Evolutionary conservation across 2,329 filamentous ascomycete species (phyloP).

Genomic region (Colletotrichum sp.): DNA sequence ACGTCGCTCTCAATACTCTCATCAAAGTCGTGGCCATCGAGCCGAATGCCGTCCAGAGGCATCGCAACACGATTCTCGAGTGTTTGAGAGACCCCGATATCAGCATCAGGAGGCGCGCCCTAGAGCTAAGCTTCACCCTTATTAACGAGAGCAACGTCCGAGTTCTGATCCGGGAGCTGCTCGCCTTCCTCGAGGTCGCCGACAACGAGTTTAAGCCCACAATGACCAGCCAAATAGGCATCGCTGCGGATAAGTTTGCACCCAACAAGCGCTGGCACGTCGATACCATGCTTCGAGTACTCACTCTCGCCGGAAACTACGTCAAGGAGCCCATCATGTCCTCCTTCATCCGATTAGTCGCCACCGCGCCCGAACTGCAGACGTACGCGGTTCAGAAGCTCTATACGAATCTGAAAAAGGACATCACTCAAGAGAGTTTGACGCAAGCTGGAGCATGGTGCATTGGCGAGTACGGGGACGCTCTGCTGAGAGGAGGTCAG

Average conservation of each 20-base stretch:
- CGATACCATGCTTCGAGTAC: constrained; percentile 93
- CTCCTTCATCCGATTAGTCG: constrained; percentile 93
- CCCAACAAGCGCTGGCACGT: constrained; percentile 99
- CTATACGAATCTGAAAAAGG: constrained; percentile 88
- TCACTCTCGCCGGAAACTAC: constrained; percentile 93
- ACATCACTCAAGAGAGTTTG: constrained; percentile 96
- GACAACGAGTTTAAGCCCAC: constrained; percentile 99
- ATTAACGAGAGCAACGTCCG: constrained; percentile 98
- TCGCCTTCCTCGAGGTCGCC: constrained; percentile 95
- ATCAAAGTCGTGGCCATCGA: constrained; percentile 99
- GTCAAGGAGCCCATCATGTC: constrained; percentile 98
- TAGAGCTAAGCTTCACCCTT: constrained; percentile 96
- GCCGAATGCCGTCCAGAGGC: constrained; percentile 94
- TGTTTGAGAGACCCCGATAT: constrained; percentile 97
- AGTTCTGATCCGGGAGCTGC: constrained; percentile 87
- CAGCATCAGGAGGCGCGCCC: constrained; percentile 91
- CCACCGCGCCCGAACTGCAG: constrained; percentile 91
- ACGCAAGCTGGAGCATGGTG: constrained; percentile 96
- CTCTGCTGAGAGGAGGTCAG: constrained; percentile 84
- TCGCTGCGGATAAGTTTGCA: constrained; percentile 93
- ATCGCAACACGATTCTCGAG: constrained; percentile 96
- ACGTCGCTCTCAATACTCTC: constrained; percentile 94
- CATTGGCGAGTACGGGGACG: constrained; percentile 95
- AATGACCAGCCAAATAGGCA: constrained; percentile 98
- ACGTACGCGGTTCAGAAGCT: constrained; percentile 97